These are phyloP conservation scores for Cyathus striatus DNA, from an alignment of 768 basidiomycete genomes.

Conservation along the genomic window DNA sequence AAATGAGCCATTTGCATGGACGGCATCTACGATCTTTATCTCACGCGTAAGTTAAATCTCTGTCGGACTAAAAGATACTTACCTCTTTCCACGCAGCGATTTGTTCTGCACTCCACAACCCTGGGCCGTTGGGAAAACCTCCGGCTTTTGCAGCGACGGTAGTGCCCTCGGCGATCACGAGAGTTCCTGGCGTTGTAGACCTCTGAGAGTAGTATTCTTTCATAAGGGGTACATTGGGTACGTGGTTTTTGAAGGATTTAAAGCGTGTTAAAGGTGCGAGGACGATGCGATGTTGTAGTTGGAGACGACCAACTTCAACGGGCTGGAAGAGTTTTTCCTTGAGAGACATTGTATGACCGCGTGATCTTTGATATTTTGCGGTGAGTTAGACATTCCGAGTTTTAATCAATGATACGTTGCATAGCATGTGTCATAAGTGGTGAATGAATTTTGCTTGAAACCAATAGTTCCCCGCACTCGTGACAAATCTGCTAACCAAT, in stretches of 20 bases:
- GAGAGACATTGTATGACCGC: too few relatives aligned
- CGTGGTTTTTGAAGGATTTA: background rate
- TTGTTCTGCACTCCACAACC: conserved; percentile 36
- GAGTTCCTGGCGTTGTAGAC: conserved; percentile 22
- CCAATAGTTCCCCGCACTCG: too few relatives aligned
- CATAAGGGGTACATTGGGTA: conserved; percentile 5
- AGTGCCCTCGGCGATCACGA: conserved; percentile 29
- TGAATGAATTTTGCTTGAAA: too few relatives aligned
- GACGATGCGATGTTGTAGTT: conserved; percentile 1
- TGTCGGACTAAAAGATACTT: conserved; percentile 10
- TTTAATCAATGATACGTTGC: too few relatives aligned
- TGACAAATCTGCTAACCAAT: too few relatives aligned
- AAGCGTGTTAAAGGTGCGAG: conserved; percentile 1
- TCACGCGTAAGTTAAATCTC: conserved; percentile 31
- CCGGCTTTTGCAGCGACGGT: conserved; percentile 32
- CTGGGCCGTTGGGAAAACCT: conserved; percentile 24
- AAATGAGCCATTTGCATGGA: conserved; percentile 1
- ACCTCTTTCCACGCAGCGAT: conserved; percentile 35
- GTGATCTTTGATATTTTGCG: too few relatives aligned
- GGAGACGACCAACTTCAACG: background rate
- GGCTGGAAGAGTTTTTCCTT: conserved; percentile 2
- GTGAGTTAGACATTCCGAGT: too few relatives aligned
- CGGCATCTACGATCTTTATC: conserved; percentile 19
- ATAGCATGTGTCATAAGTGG: too few relatives aligned
- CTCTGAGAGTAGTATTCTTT: conserved; percentile 31